These are phyloP conservation scores for Ophiostoma ulmi DNA, from an alignment of 2,329 filamentous ascomycete species.

Conservation along the genomic window DNA sequence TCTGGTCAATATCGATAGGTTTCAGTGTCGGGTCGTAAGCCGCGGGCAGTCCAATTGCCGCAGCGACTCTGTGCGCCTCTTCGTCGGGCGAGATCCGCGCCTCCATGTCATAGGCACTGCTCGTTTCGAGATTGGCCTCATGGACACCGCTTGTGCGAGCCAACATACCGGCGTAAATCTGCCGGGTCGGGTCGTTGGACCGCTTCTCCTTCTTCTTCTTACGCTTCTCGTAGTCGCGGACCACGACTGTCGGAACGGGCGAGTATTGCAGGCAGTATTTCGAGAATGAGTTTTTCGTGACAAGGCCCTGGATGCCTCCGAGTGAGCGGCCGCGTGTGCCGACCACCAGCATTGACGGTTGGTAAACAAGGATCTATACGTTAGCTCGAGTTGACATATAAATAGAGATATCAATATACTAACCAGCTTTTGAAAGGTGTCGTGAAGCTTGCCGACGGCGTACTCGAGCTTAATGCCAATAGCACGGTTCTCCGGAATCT, in stretches of 20 bases:
- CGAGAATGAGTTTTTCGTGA: conserved; percentile 72
- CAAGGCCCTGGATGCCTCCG: conserved; percentile 77
- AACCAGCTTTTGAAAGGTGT: conserved; percentile 86
- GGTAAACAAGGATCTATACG: conserved; percentile 77
- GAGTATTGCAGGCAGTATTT: conserved; percentile 95
- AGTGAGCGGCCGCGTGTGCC: conserved; percentile 80
- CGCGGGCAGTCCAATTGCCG: conserved; percentile 57
- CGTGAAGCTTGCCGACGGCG: conserved; percentile 81
- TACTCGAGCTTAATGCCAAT: conserved; percentile 84
- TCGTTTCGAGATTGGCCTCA: conserved; percentile 53
- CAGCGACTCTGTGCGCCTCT: conserved; percentile 60
- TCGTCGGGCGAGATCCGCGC: conserved; percentile 53
- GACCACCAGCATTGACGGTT: conserved; percentile 85
- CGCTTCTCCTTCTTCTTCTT: conserved; percentile 87
- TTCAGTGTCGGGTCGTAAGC: conserved; percentile 61
- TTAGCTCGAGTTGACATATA: not conserved
- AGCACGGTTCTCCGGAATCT: conserved; percentile 73
- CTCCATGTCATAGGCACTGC: conserved; percentile 51
- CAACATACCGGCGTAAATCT: conserved; percentile 73
- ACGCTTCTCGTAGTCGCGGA: conserved; percentile 79
- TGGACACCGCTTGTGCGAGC: conserved; percentile 55
- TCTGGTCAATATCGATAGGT: conserved; percentile 39
- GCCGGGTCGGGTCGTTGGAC: conserved; percentile 66
- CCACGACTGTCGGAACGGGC: conserved; percentile 87
- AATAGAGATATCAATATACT: conserved; percentile 31